Evolutionary conservation across 805 yeast species (phyloP).

Genomic region (Kurtzmaniella fragi): DNA sequence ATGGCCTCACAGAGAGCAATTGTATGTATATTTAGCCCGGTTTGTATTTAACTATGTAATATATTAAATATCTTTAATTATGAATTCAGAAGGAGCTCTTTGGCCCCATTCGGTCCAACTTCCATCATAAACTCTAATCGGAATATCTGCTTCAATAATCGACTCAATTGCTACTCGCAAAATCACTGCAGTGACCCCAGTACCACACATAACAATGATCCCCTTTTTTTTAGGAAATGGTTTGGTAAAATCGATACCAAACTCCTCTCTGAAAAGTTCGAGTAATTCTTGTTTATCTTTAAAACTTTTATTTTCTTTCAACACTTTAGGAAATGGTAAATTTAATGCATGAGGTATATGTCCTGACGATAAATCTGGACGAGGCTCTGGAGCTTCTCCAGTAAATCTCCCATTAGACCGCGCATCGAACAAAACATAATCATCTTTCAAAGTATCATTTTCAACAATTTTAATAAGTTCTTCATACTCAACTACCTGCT

Average conservation of each 20-base stretch:
- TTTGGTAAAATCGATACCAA: conserved; percentile 25
- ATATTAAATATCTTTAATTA: conserved; percentile 32
- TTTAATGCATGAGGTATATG: conserved; percentile 81
- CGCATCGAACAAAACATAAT: conserved; percentile 71
- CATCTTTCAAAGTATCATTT: conserved; percentile 34
- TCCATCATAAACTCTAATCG: conserved; percentile 60
- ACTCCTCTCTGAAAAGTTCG: conserved; percentile 37
- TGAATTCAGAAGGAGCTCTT: conserved; percentile 54
- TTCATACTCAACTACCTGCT: conserved; percentile 62
- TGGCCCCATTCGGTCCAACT: conserved; percentile 87
- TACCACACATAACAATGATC: conserved; percentile 86
- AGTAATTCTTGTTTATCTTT: conserved; percentile 43
- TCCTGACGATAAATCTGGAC: conserved; percentile 84
- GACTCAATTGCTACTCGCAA: conserved; percentile 61
- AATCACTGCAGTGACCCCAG: conserved; percentile 93
- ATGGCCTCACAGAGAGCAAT: too few relatives aligned
- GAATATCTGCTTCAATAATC: conserved; percentile 30
- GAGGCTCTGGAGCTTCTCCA: conserved; percentile 82
- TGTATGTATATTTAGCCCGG: not conserved
- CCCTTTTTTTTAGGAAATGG: conserved; percentile 46
- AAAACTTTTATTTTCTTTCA: conserved; percentile 46
- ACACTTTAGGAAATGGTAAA: conserved; percentile 65
- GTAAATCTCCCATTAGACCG: conserved; percentile 70
- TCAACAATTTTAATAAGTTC: conserved; percentile 58
- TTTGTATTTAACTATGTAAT: too few relatives aligned